Evolutionary conservation across 2,329 filamentous ascomycete genomes (phyloP).

Genomic region (Diaporthe nobilis): DNA sequence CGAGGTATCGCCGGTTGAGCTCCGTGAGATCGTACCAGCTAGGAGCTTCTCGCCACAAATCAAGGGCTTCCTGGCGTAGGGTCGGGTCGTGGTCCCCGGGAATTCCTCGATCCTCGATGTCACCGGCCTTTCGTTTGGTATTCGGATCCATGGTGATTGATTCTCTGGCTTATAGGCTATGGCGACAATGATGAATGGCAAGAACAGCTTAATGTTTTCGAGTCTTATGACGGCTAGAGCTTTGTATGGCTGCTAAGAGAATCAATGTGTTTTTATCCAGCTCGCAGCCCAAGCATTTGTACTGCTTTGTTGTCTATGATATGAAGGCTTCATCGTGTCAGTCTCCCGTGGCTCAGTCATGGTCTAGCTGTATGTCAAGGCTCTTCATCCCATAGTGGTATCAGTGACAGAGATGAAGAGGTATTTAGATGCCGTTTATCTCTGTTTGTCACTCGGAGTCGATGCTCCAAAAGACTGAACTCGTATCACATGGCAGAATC

Average conservation of each 20-base stretch:
- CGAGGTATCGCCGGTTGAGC: neutral
- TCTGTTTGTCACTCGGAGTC: neutral
- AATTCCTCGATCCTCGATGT: neutral
- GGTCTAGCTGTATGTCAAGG: neutral
- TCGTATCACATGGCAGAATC: no score
- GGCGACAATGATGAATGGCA: neutral
- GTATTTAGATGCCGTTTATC: rapidly evolving
- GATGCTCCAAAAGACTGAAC: neutral
- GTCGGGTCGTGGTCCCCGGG: rapidly evolving
- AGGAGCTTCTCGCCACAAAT: neutral
- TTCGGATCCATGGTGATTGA: neutral
- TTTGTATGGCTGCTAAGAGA: neutral
- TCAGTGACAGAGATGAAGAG: neutral
- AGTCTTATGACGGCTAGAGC: neutral
- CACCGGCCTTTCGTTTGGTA: rapidly evolving
- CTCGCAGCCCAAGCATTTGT: neutral
- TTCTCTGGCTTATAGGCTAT: neutral
- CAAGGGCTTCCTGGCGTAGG: rapidly evolving
- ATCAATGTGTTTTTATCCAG: neutral
- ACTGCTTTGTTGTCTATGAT: neutral
- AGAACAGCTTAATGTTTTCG: neutral
- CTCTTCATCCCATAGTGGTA: neutral
- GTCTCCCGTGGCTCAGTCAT: neutral
- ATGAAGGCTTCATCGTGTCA: neutral
- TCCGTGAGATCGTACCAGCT: neutral